Conservation (phyloP, 2,329 filamentous ascomycete genomes). For the Hortaea sp. region DNA sequence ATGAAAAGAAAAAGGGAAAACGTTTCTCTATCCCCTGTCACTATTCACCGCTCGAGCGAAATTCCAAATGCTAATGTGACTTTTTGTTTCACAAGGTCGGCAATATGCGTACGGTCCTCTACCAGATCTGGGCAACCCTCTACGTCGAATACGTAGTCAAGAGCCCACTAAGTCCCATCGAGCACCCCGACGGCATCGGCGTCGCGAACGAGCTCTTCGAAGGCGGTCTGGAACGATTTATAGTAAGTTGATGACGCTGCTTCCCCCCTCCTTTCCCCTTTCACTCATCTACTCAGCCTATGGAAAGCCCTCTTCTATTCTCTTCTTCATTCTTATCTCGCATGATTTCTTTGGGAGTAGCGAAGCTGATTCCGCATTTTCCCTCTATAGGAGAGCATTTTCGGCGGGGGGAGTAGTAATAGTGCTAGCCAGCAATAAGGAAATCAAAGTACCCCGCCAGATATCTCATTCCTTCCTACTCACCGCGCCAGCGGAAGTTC, state of each 20-base stretch:
- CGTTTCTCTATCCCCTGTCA: too few relatives aligned
- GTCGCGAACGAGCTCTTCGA: conserved; percentile 58
- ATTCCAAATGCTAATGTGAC: too few relatives aligned
- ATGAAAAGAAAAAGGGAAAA: too few relatives aligned
- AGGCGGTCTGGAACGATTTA: conserved; percentile 63
- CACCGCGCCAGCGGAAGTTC: too few relatives aligned
- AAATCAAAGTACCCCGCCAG: too few relatives aligned
- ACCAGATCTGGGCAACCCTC: conserved; percentile 97
- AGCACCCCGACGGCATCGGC: conserved; percentile 51
- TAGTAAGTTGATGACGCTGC: conserved; percentile 35
- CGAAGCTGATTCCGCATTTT: too few relatives aligned
- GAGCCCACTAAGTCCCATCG: conserved; percentile 51
- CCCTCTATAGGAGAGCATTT: background rate
- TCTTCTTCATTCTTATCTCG: background rate
- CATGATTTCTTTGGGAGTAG: background rate
- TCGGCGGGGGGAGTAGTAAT: background rate
- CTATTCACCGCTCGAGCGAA: too few relatives aligned
- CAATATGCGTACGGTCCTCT: conserved; percentile 86
- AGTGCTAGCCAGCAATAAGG: too few relatives aligned
- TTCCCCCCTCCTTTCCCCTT: too few relatives aligned
- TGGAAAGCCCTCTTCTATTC: too few relatives aligned
- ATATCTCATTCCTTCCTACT: too few relatives aligned
- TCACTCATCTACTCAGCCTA: too few relatives aligned
- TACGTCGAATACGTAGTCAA: conserved; percentile 86
- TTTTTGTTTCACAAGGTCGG: conserved; percentile 39